Percentiles rank a stretch among this genome's conserved stretches.
Evolutionary conservation across 2,329 filamentous ascomycete species (phyloP).

Genomic region (Fusarium compactum): DNA sequence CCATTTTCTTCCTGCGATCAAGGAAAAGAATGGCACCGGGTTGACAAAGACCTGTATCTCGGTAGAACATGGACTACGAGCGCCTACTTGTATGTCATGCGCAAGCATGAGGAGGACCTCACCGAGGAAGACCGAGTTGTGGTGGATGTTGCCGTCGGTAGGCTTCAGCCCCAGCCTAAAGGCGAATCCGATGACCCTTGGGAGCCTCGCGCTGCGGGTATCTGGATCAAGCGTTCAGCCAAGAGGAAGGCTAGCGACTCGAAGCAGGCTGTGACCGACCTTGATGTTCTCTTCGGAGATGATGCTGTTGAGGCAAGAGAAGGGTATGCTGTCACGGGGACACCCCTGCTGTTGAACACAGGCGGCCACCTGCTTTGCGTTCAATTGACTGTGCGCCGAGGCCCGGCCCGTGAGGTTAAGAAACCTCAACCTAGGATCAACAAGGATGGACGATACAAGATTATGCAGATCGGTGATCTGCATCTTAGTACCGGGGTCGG

Average conservation of each 20-base stretch:
- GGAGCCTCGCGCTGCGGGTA: slow-evolving; percentile 80
- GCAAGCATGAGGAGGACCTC: slow-evolving; percentile 89
- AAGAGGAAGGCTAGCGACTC: slow-evolving; percentile 81
- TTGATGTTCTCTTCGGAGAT: slow-evolving; percentile 89
- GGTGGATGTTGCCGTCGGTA: slow-evolving; percentile 80
- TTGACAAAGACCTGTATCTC: slow-evolving; percentile 92
- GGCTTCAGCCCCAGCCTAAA: slow-evolving; percentile 71
- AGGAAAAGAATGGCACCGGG: slow-evolving; percentile 80
- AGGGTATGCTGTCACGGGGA: slow-evolving; percentile 84
- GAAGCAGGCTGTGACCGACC: slow-evolving; percentile 78
- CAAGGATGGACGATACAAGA: slow-evolving; percentile 95
- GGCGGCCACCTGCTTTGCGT: slow-evolving; percentile 73
- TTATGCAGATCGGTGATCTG: slow-evolving; percentile 94
- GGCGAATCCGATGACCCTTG: slow-evolving; percentile 71
- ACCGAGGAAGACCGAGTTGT: slow-evolving; percentile 80
- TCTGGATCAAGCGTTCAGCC: slow-evolving; percentile 84
- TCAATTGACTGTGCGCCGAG: slow-evolving; percentile 82
- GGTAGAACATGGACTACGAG: slow-evolving; percentile 78
- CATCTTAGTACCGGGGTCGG: slow-evolving; percentile 93
- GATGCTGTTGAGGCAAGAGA: slow-evolving; percentile 91
- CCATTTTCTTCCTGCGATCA: slow-evolving; percentile 80
- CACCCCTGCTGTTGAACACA: slow-evolving; percentile 77
- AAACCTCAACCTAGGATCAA: slow-evolving; percentile 82
- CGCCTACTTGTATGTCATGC: slow-evolving; percentile 84
- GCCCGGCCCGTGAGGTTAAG: slow-evolving; percentile 70